Percentiles rank a stretch among this genome's conserved stretches.
Evolutionary conservation across 208 protist species (phyloP).

Genomic region (Leptomonas pyrrhocoris): DNA sequence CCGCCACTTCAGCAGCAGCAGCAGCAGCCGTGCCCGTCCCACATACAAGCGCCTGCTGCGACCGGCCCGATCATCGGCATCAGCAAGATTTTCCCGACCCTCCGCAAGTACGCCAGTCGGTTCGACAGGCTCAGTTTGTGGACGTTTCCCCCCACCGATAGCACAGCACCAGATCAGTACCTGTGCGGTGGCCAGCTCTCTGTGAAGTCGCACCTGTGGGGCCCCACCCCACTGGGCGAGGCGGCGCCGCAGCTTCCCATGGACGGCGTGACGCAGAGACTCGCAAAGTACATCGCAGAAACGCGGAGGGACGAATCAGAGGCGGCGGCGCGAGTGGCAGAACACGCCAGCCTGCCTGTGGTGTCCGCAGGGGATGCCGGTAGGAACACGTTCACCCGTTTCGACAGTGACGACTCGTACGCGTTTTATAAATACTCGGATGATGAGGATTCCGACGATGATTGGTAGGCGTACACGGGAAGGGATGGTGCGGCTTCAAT

Average conservation of each 20-base stretch:
- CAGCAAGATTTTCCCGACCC: constrained; percentile 29
- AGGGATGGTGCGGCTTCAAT: too few relatives aligned
- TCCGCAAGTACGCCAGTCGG: background rate
- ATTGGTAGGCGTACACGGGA: too few relatives aligned
- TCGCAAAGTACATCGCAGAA: background rate
- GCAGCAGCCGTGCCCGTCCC: background rate
- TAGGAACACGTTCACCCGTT: too few relatives aligned
- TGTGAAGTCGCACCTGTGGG: constrained; percentile 10
- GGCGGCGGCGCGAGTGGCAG: background rate
- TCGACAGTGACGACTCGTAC: too few relatives aligned
- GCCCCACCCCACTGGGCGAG: constrained; percentile 23
- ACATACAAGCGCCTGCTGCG: background rate
- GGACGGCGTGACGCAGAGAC: constrained; percentile 9
- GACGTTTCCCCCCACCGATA: background rate
- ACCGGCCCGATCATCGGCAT: constrained; percentile 38
- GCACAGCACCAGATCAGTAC: constrained; percentile 1
- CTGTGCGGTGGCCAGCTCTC: constrained; percentile 32
- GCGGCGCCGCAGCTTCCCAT: background rate
- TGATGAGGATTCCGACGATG: too few relatives aligned
- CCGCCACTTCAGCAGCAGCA: constrained; percentile 2
- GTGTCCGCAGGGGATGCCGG: too few relatives aligned
- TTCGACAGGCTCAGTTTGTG: background rate
- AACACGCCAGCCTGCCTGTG: too few relatives aligned
- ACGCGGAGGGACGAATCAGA: background rate
- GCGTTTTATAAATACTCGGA: too few relatives aligned